These are phyloP conservation scores for Lenzites betulinus DNA, from an alignment of 768 basidiomycete genomes.

Conservation along the genomic window DNA sequence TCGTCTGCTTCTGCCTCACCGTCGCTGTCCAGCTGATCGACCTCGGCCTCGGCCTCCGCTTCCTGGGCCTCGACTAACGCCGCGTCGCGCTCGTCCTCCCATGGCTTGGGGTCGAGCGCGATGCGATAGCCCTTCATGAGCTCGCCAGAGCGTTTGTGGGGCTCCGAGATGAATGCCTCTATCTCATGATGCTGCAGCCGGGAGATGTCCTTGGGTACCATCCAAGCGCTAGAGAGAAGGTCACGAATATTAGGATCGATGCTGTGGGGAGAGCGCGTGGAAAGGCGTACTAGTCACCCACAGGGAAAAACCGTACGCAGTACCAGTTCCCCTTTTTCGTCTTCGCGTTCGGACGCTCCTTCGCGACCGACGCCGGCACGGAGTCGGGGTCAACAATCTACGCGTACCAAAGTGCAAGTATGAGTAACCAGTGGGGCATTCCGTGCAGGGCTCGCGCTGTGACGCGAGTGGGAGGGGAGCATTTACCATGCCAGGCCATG, in stretches of 20 bases:
- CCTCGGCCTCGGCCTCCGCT: constrained; percentile 57
- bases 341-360: constrained; percentile 61
- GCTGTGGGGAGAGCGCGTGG: constrained; percentile 6
- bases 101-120: constrained; percentile 70
- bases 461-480: constrained; percentile 22
- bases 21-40: constrained; percentile 65
- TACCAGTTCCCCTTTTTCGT: constrained; percentile 73
- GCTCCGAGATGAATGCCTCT: constrained; percentile 76
- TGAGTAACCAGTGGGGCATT: constrained; percentile 5
- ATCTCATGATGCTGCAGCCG: constrained; percentile 80
- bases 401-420: constrained; percentile 9
- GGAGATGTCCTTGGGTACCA: constrained; percentile 78
- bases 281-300: constrained; percentile 84
- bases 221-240: constrained; percentile 69
- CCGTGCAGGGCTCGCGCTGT: constrained; percentile 15
- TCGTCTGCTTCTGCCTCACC: constrained; percentile 53
- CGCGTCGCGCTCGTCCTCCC: constrained; percentile 52
- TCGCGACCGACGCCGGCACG: constrained; percentile 61
- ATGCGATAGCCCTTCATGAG: constrained; percentile 77
- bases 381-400: constrained; percentile 80
- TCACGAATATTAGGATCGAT: constrained; percentile 12
- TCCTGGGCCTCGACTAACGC: constrained; percentile 38
- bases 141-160: constrained; percentile 74
- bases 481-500: constrained; percentile 95
- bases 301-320: constrained; percentile 88